Evolutionary conservation across 179 eudicot genomes (phyloP).

Genomic region (Gypsophila paniculata): DNA sequence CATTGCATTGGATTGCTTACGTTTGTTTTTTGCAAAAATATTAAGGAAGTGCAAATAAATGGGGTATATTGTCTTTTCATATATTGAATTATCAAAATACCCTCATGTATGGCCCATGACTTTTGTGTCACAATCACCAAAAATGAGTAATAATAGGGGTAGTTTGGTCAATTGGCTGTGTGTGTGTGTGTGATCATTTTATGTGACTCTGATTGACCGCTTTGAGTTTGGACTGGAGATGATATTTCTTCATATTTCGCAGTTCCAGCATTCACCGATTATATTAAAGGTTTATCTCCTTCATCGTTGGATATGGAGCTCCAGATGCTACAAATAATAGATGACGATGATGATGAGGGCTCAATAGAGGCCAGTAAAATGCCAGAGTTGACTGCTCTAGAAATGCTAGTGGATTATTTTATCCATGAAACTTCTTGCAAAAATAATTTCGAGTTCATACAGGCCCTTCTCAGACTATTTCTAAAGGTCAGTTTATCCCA

Average conservation of each 20-base stretch:
- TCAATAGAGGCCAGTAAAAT: constrained; percentile 42
- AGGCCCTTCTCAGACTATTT: constrained; percentile 77
- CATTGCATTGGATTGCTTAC: neutral
- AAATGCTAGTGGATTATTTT: constrained; percentile 81
- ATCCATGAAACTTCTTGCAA: constrained; percentile 65
- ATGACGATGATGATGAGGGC: constrained; percentile 45
- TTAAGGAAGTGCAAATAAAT: no score
- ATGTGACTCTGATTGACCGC: neutral
- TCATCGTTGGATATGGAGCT: constrained; percentile 94
- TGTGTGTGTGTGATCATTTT: neutral
- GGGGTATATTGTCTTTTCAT: no score
- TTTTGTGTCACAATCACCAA: no score
- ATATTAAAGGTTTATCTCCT: constrained; percentile 72
- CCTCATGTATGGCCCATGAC: no score
- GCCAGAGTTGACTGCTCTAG: constrained; percentile 60
- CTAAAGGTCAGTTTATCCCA: constrained; percentile 55
- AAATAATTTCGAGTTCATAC: constrained; percentile 88
- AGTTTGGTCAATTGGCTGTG: neutral
- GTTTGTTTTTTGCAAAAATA: no score
- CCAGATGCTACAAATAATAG: constrained; percentile 88
- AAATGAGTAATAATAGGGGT: neutral
- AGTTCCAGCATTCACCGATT: constrained; percentile 80
- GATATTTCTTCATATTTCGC: constrained; percentile 28
- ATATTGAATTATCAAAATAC: no score
- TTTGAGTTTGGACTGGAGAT: constrained; percentile 1